Percentiles rank a stretch among this genome's conserved stretches.
Conservation (phyloP, 805 yeast genomes). For the Candida ficus region DNA sequence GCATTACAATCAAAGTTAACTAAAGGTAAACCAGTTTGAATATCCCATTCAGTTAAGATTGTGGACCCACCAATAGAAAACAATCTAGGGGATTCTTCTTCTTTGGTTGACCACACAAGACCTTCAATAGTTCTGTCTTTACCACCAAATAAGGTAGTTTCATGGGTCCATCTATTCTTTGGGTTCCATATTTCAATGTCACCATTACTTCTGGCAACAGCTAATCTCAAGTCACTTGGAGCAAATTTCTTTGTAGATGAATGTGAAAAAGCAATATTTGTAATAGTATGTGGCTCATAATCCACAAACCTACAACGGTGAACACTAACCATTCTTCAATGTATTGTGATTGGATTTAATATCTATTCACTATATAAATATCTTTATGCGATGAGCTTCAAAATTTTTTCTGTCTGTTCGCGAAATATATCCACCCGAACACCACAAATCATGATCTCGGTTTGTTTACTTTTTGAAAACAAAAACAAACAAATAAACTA, state of each 20-base stretch:
- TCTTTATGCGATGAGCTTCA: slow-evolving; percentile 10
- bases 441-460: background rate
- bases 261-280: slow-evolving; percentile 76
- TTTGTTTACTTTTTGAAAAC: slow-evolving; percentile 1
- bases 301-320: slow-evolving; percentile 93
- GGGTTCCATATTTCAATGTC: slow-evolving; percentile 97
- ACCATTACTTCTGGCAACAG: slow-evolving; percentile 92
- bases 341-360: no score
- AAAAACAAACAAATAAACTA: background rate
- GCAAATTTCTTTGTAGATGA: slow-evolving; percentile 41
- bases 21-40: slow-evolving; percentile 64
- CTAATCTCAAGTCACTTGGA: slow-evolving; percentile 62
- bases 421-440: slow-evolving; percentile 2
- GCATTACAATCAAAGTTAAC: slow-evolving; percentile 84
- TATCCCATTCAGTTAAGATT: slow-evolving; percentile 86
- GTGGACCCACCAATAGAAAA: slow-evolving; percentile 96
- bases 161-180: slow-evolving; percentile 74
- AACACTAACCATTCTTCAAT: slow-evolving; percentile 29
- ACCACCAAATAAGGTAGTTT: slow-evolving; percentile 69
- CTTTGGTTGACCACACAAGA: slow-evolving; percentile 63
- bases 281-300: slow-evolving; percentile 76
- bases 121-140: slow-evolving; percentile 86
- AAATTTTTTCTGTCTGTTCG: slow-evolving; percentile 8
- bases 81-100: slow-evolving; percentile 55
- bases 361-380: background rate